Evolutionary conservation across 2,329 filamentous ascomycete species (phyloP), one percentile per base, ranked within the genome.

Genomic region (Apiospora phragmitis): DNA sequence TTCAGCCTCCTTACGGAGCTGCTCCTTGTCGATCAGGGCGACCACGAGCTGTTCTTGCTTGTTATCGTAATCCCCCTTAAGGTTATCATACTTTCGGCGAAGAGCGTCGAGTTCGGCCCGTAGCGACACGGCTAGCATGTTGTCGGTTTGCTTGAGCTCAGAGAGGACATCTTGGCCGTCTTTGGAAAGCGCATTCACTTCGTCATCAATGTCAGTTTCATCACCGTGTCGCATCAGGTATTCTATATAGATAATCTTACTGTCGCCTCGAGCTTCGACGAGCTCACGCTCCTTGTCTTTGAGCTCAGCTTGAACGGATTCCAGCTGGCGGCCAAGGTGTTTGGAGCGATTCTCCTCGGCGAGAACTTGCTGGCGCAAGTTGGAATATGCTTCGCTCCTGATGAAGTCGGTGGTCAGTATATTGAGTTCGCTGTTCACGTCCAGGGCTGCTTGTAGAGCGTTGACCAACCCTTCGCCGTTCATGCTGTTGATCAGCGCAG

Each of bases 21-120:
- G 86, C 72, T 91, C 89, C 77, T 91, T 91, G 73, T 86, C 85
- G 65, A 91, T 82, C 24, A 91, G 83, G 62, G 88, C 86, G 51
- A 89, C 85, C 74, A 91, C 84, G 32, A 91, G 84, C 76, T 91
- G 89, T 65, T 85, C 84, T 79, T 89, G 88, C 76, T 89, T 85
- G 72, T 86, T 83, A 69, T 90, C 88, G 67, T 84, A 83, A 77
- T 91, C 88, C 69, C 84, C 81, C 71, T 81, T 83, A 67, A 86
- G 79, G 69, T 82, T 79, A 70, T 84, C 84, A 73, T 86, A 81
- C 74, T 88, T 86, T 71, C 82, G 84, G 73, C 89, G 85, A 73
- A 88, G 82, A 38, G 84, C 82, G 68, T 89, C 85, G 45, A 91
- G 84, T 76, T 92, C 90, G 65, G 83, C 83, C 73, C 86, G 85